Evolutionary conservation across 2,329 filamentous ascomycete species (phyloP).

Genomic region (Diplodia seriata): DNA sequence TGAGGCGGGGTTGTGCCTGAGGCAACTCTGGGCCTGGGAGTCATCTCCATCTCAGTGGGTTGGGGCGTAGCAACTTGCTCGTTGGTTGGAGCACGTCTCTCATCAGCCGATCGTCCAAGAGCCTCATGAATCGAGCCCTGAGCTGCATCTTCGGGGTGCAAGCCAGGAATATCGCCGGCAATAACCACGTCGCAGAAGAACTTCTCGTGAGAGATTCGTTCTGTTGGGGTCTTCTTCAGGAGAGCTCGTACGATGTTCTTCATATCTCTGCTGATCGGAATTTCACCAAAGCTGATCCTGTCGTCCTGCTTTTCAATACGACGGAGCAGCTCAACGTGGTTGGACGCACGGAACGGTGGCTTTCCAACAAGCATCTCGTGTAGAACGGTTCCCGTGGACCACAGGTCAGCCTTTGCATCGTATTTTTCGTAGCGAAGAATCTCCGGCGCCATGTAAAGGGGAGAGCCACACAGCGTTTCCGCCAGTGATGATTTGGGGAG

Average conservation of each 20-base stretch:
- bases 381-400: conserved; percentile 95
- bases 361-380: conserved; percentile 94
- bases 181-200: conserved; percentile 83
- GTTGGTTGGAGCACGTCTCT: conserved; percentile 12
- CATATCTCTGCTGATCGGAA: conserved; percentile 74
- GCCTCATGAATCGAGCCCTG: conserved; percentile 19
- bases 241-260: conserved; percentile 81
- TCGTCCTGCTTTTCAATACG: conserved; percentile 92
- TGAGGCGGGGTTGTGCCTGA: conserved; percentile 19
- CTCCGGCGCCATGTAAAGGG: conserved; percentile 98
- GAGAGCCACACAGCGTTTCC: conserved; percentile 95
- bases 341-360: conserved; percentile 88
- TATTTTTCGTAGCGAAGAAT: conserved; percentile 97
- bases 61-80: conserved; percentile 9
- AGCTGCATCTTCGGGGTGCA: conserved; percentile 77
- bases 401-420: conserved; percentile 94
- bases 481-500: conserved; percentile 89
- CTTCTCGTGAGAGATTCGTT: conserved; percentile 83
- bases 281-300: conserved; percentile 78
- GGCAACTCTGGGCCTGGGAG: conserved; percentile 12
- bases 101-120: conserved; percentile 11
- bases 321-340: conserved; percentile 91
- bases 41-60: conserved; percentile 18
- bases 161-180: conserved; percentile 75
- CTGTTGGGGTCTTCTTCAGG: conserved; percentile 83